Percentiles rank a stretch among this genome's conserved stretches.
phyloP scores from a whole-genome alignment of 169 alveolate species.

The Plasmodium blacklocki region DNA sequence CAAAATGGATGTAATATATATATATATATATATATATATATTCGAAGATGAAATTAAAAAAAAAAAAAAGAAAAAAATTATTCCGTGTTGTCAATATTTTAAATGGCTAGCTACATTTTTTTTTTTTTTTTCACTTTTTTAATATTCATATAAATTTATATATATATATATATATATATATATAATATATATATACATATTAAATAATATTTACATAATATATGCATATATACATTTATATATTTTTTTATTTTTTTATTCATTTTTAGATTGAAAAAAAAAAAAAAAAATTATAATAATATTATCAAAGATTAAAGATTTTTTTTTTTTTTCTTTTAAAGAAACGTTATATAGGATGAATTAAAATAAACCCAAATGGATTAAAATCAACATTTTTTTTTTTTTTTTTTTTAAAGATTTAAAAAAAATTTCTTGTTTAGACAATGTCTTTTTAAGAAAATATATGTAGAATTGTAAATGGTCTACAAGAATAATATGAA shows the following conservation, averaged over 20 bases:
- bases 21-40: background rate
- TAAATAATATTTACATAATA: background rate
- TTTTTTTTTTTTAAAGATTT: background rate
- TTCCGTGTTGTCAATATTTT: constrained; percentile 2
- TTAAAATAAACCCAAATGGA: constrained; percentile 14
- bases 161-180: constrained; percentile 5
- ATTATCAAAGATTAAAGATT: constrained; percentile 32
- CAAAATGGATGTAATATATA: constrained; percentile 4
- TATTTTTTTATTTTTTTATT: constrained; percentile 7
- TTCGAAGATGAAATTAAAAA: background rate
- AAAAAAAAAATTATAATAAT: constrained; percentile 5
- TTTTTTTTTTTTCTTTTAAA: background rate
- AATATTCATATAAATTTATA: background rate
- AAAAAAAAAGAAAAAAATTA: background rate
- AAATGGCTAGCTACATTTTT: background rate
- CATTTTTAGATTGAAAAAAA: constrained; percentile 66
- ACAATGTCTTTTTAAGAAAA: no score
- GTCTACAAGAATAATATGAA: no score
- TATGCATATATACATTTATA: constrained; percentile 3
- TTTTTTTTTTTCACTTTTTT: constrained; percentile 4
- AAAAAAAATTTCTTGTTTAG: no score
- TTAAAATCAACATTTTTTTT: background rate
- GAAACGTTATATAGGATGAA: constrained; percentile 7
- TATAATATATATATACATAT: constrained; percentile 1
- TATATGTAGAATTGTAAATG: no score